Evolutionary conservation across 805 yeast genomes (phyloP).

Genomic region (Nakazawaea holstii): DNA sequence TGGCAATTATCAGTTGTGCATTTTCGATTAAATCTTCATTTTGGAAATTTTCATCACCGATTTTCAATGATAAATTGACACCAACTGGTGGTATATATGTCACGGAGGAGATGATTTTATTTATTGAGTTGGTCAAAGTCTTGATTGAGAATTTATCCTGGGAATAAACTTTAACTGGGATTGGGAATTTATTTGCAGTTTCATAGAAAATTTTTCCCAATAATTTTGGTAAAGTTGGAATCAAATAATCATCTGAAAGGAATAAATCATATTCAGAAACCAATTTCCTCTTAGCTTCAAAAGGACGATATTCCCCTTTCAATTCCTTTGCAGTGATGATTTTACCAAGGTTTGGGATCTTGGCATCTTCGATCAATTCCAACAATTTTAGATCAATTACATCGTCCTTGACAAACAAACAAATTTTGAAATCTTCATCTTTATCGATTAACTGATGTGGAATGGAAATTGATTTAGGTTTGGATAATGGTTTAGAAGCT

Average conservation of each 20-base stretch:
- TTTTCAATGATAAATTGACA: constrained; percentile 54
- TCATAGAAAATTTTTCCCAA: constrained; percentile 77
- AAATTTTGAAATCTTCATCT: constrained; percentile 44
- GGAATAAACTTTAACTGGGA: constrained; percentile 46
- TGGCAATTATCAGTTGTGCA: constrained; percentile 45
- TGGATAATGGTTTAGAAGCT: constrained; percentile 52
- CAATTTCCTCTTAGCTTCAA: constrained; percentile 79
- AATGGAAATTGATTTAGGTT: constrained; percentile 45
- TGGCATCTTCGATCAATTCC: constrained; percentile 39
- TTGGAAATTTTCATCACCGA: constrained; percentile 52
- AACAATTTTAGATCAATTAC: constrained; percentile 38
- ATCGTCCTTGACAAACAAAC: constrained; percentile 66
- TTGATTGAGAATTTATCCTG: constrained; percentile 38
- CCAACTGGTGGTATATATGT: constrained; percentile 70
- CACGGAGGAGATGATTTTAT: constrained; percentile 52
- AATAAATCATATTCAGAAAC: constrained; percentile 66
- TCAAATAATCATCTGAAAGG: constrained; percentile 77
- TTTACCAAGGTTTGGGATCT: constrained; percentile 40
- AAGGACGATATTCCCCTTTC: constrained; percentile 83
- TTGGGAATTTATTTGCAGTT: constrained; percentile 54
- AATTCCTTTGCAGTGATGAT: constrained; percentile 71
- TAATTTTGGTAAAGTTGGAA: constrained; percentile 74
- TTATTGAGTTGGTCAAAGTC: constrained; percentile 54
- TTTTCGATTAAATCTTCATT: constrained; percentile 54
- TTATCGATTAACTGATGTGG: constrained; percentile 40